phyloP scores from a whole-genome alignment of 2,329 filamentous ascomycete species.

The Colletotrichum falcatum region DNA sequence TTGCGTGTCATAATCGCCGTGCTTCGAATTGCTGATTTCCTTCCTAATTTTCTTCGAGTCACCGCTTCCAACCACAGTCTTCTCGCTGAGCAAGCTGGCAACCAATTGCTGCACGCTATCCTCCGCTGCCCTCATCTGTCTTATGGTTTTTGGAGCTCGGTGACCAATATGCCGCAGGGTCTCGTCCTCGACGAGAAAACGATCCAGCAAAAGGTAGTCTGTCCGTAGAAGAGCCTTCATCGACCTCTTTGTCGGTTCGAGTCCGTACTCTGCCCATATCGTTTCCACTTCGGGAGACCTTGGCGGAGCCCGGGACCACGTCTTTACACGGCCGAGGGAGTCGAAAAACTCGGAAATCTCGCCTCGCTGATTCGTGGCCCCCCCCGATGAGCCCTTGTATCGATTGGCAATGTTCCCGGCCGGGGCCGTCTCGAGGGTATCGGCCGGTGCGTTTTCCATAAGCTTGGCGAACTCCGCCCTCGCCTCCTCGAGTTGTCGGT shows the following conservation, averaged over 20 bases:
- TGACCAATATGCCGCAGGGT: not conserved
- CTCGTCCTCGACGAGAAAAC: slow-evolving; percentile 13
- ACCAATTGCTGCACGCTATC: not conserved
- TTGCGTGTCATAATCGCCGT: slow-evolving; percentile 6
- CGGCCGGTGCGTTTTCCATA: slow-evolving; percentile 48
- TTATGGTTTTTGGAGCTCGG: slow-evolving; percentile 1
- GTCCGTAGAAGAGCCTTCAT: not conserved
- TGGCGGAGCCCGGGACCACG: slow-evolving; percentile 1
- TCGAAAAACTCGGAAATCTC: slow-evolving; percentile 32
- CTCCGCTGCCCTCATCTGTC: slow-evolving; percentile 12
- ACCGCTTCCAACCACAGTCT: not conserved
- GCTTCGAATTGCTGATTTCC: slow-evolving; percentile 44
- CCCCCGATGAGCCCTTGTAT: slow-evolving; percentile 21
- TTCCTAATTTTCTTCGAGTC: slow-evolving; percentile 41
- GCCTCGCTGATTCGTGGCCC: slow-evolving; percentile 9
- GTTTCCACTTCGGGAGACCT: slow-evolving; percentile 15
- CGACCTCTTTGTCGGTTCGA: not conserved
- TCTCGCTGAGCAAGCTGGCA: slow-evolving; percentile 37
- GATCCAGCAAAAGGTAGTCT: slow-evolving; percentile 18
- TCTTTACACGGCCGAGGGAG: slow-evolving; percentile 11
- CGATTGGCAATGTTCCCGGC: slow-evolving; percentile 43
- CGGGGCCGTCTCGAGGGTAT: slow-evolving; percentile 42
- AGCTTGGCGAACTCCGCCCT: slow-evolving; percentile 59
- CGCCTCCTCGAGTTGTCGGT: slow-evolving; percentile 68
- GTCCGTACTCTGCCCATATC: slow-evolving; percentile 20